Percentiles rank a stretch among this genome's conserved stretches.
Evolutionary conservation across 1,139 yeast species (phyloP).

Genomic region (Sugiyamaella paludigena): DNA sequence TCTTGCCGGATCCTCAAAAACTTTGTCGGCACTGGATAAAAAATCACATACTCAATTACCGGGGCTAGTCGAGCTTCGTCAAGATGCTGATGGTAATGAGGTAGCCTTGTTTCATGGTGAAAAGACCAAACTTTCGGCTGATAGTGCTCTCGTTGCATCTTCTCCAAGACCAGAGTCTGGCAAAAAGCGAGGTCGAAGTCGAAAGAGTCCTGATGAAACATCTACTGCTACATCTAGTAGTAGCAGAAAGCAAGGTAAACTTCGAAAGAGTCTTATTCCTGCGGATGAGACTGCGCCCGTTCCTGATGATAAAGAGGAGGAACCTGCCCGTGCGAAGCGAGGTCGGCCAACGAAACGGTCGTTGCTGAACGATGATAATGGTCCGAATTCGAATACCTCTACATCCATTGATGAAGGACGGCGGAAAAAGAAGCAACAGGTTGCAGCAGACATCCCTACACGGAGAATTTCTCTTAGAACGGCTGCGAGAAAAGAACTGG

Average conservation of each 20-base stretch:
- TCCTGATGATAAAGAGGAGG: neutral
- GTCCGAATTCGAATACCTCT: neutral
- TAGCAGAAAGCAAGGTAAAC: neutral
- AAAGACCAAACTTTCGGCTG: constrained; percentile 9
- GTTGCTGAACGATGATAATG: too few species aligned
- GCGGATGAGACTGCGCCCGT: neutral
- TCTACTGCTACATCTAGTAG: neutral
- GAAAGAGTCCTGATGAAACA: constrained; percentile 22
- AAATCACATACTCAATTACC: constrained; percentile 26
- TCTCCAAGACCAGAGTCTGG: constrained; percentile 18
- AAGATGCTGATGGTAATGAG: constrained; percentile 22
- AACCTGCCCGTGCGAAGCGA: constrained; percentile 1
- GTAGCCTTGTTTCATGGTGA: constrained; percentile 29
- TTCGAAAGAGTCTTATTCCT: neutral
- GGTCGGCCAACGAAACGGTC: constrained; percentile 10
- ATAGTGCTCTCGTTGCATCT: constrained; percentile 5
- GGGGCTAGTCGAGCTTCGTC: constrained; percentile 26
- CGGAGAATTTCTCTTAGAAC: neutral
- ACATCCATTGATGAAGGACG: too few species aligned
- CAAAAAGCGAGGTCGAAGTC: constrained; percentile 34
- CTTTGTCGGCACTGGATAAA: constrained; percentile 26
- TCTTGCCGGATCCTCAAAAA: constrained; percentile 10
- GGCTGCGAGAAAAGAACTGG: neutral
- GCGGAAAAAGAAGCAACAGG: neutral
- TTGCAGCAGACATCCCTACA: neutral